A percentile compares a stretch with the other conserved stretches of the same genome.
phyloP scores from a whole-genome alignment of 495 filamentous ascomycete species.

The Podospora pseudopauciseta region DNA sequence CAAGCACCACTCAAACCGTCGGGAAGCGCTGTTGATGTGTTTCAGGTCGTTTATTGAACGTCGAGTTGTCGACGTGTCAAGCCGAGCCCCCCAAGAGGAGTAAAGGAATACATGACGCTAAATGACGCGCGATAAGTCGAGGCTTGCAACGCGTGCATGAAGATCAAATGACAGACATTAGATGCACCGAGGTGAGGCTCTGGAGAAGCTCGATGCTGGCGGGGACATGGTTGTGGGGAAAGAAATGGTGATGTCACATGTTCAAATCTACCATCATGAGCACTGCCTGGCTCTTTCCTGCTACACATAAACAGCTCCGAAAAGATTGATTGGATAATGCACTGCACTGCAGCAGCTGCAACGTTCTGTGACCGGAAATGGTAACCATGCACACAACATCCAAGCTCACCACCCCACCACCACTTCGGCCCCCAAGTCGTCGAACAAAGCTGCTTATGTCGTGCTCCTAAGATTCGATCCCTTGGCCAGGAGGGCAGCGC shows the following conservation, averaged over 20 bases:
- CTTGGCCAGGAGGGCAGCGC: slow-evolving; percentile 50
- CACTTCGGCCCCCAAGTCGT: neutral
- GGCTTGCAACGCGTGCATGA: neutral
- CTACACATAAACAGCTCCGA: neutral
- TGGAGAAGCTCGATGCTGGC: too few relatives aligned
- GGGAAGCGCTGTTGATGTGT: neutral
- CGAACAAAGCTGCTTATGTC: slow-evolving; percentile 10
- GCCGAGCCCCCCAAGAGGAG: neutral
- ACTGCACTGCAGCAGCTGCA: too few relatives aligned
- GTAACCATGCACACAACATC: neutral
- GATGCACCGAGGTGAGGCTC: neutral
- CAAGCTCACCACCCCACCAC: neutral
- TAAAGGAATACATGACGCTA: neutral
- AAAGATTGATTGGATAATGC: neutral
- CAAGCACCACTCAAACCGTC: neutral
- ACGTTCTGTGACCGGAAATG: neutral
- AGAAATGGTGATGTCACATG: neutral
- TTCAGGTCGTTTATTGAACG: neutral
- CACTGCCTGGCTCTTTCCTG: neutral
- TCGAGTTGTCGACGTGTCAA: neutral
- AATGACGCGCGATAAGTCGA: neutral
- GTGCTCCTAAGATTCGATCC: slow-evolving; percentile 45
- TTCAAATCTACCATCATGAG: neutral
- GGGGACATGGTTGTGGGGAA: too few relatives aligned
- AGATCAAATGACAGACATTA: neutral